Base-by-base conservation (phyloP, 192 early-diverging fungal species). In the Spizellomyces punctatus region DNA sequence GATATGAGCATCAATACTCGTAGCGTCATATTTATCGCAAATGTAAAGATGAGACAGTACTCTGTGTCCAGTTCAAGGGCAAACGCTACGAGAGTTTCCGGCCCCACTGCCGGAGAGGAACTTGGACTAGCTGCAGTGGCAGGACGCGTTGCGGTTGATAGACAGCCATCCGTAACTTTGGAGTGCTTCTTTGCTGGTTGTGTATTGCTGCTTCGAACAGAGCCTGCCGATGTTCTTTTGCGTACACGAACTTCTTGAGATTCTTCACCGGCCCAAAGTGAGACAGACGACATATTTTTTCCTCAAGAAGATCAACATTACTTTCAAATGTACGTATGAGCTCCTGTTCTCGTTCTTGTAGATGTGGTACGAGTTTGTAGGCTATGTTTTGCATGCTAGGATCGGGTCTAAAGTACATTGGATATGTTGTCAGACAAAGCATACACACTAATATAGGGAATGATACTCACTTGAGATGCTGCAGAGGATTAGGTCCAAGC, bases 381-480 rank as follows among this genome's bases (percentile, higher is more conserved):
- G 49, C 49, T 12, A 66, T 17, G 5, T 19, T 50, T 66, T 66
- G 65, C 65, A 66, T 52, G 45, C 21, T 50, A 66, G 12, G 65
- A 22, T 66, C 65, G 27, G 65, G 49, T 43, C 65, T 66, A 65
- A 19, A 46, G 43, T 17, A 46, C 19, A 17, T 17, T 4, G 6
- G 60, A 9, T 41, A 62, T 9, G 17, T 17, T 36, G 27, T 36
- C 27, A 36, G 27, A 36, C 1, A 36, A 36, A 36, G 27, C 27
- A 36, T 2, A 36, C 27, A 36, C 27, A 36, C 3, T 36, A 36
- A 36, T 36, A 36, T 36, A 36, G 27, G 27, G 1, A 36, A 36
- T 36, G 27, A 36, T 16, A 44, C 46, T 52, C 42, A 54, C 65
- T 50, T 66, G 7, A 66, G 19, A 47, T 54, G 50, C 42, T 19